A percentile compares a stretch with the other conserved stretches of the same genome.
These are phyloP conservation scores for Tolypocladium amazonense DNA, from an alignment of 2,329 filamentous ascomycete species.

Conservation along the genomic window DNA sequence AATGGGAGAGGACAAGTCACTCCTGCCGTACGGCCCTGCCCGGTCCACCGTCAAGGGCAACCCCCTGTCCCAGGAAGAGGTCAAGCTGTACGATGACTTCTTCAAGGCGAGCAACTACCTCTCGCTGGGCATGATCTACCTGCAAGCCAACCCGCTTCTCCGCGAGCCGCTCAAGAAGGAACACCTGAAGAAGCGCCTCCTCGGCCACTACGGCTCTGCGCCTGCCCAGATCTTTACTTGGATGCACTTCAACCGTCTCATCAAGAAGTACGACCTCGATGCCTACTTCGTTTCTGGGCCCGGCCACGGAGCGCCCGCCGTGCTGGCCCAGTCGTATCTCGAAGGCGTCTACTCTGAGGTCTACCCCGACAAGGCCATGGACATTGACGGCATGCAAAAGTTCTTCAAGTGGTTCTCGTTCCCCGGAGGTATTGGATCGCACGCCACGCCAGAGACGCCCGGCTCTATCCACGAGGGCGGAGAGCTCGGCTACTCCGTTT, in stretches of 20 bases:
- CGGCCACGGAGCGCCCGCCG: conserved; percentile 66
- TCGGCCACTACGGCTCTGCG: conserved; percentile 72
- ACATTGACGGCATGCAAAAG: conserved; percentile 56
- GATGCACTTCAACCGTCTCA: conserved; percentile 73
- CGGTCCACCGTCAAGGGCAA: conserved; percentile 52
- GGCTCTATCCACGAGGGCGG: conserved; percentile 71
- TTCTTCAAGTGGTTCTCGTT: conserved; percentile 83
- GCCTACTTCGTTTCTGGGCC: conserved; percentile 66
- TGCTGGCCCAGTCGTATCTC: conserved; percentile 66
- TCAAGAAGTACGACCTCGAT: conserved; percentile 70
- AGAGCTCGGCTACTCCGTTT: conserved; percentile 72
- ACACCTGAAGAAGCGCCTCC: conserved; percentile 62
- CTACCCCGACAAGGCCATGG: conserved; percentile 62
- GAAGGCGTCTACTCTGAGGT: conserved; percentile 71
- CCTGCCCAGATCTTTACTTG: conserved; percentile 75
- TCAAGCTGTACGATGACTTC: conserved; percentile 59
- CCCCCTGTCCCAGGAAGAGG: conserved; percentile 54
- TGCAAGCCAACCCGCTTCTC: conserved; percentile 63
- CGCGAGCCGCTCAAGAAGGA: conserved; percentile 56
- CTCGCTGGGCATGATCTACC: conserved; percentile 71
- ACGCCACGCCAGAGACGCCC: conserved; percentile 70
- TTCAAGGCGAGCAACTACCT: conserved; percentile 68
- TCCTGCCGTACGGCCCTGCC: conserved; percentile 54
- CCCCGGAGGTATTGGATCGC: conserved; percentile 67
- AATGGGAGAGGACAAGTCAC: conserved; percentile 38